Evolutionary conservation across 1,139 yeast genomes (phyloP), one percentile per base, ranked within the genome.

Genomic region (Protomyces inouyei): DNA sequence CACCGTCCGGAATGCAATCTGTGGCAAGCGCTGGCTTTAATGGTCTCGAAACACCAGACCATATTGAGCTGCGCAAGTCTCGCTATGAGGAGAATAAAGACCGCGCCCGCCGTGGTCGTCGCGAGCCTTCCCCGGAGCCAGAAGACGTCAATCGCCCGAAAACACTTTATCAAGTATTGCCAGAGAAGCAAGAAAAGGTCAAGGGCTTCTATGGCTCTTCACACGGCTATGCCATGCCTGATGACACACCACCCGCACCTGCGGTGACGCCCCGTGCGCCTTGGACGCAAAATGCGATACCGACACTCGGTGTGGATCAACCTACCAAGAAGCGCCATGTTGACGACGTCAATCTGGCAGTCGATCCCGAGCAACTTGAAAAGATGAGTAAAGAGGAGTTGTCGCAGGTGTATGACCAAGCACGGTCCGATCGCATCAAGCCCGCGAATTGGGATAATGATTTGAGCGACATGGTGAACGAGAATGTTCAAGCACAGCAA

Each of bases 41-140:
- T 25, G 68, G 67, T 12, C 54, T 66, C 28, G 66, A 61, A n/a
- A 67, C 68, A 9, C 69, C 69, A 12, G 69, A 67, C 16, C 64
- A 65, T 28, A 64, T 67, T 32, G 69, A 67, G 59, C 63, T 67
- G 14, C 66, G 69, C 28, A 67, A 67, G 32, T 66, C 67, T 28
- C 60, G 67, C 28, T 48, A 36, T 3, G 46, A 38, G 6, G 37
- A 32, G 18, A 57, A 56, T 28, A 46, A 48, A 43, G 60, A 54
- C 25, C n/a, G 37, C 12, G 25, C 23, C 36, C 43, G 35, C 25
- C 48, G 48, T 12, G 23, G 25, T 43, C 48, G 48, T 16, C 48
- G 48, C 48, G 55, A 52, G 25, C 52, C 57, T 14, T 51, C 43
- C 6, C 57, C 55, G 10, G 37, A 57, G 60, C 53, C 52, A 55